A percentile compares a stretch with the other conserved stretches of the same genome.
Conservation (phyloP, 805 yeast genomes). For the Ogataea trehaloabstinens region DNA sequence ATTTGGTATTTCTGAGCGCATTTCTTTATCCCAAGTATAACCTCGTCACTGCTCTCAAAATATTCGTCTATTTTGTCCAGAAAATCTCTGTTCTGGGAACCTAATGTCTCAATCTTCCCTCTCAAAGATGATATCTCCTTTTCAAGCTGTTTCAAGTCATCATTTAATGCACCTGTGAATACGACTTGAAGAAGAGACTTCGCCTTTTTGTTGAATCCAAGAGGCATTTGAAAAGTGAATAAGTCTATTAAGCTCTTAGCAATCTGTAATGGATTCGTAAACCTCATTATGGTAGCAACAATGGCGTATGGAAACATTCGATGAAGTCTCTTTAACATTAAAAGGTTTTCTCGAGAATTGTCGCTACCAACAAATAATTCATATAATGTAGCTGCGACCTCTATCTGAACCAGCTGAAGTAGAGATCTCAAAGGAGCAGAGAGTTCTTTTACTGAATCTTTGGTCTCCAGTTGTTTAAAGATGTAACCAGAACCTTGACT, state of each 20-base stretch:
- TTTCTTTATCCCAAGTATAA: slow-evolving; percentile 30
- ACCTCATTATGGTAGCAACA: slow-evolving; percentile 70
- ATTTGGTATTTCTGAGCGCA: slow-evolving; percentile 26
- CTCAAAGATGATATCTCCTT: slow-evolving; percentile 49
- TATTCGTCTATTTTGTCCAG: slow-evolving; percentile 30
- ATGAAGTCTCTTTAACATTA: slow-evolving; percentile 71
- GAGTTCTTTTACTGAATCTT: slow-evolving; percentile 51
- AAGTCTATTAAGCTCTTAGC: slow-evolving; percentile 78
- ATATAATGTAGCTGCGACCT: slow-evolving; percentile 80
- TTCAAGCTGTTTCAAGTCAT: slow-evolving; percentile 66
- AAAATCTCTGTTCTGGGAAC: slow-evolving; percentile 10
- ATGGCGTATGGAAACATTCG: slow-evolving; percentile 75
- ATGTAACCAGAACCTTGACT: slow-evolving; percentile 54
- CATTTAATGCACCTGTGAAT: slow-evolving; percentile 69
- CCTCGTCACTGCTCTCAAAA: slow-evolving; percentile 24
- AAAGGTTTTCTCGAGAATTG: slow-evolving; percentile 70
- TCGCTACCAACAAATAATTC: slow-evolving; percentile 80
- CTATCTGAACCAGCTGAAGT: slow-evolving; percentile 79
- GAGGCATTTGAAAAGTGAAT: slow-evolving; percentile 72
- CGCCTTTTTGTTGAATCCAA: slow-evolving; percentile 43
- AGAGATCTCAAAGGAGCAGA: slow-evolving; percentile 68
- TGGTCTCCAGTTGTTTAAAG: slow-evolving; percentile 63
- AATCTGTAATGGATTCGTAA: slow-evolving; percentile 85
- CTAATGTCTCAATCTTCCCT: slow-evolving; percentile 30
- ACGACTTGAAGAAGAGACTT: slow-evolving; percentile 70